Conservation (phyloP, 2,329 filamentous ascomycete genomes). For the Chaetomiaceae sp. region DNA sequence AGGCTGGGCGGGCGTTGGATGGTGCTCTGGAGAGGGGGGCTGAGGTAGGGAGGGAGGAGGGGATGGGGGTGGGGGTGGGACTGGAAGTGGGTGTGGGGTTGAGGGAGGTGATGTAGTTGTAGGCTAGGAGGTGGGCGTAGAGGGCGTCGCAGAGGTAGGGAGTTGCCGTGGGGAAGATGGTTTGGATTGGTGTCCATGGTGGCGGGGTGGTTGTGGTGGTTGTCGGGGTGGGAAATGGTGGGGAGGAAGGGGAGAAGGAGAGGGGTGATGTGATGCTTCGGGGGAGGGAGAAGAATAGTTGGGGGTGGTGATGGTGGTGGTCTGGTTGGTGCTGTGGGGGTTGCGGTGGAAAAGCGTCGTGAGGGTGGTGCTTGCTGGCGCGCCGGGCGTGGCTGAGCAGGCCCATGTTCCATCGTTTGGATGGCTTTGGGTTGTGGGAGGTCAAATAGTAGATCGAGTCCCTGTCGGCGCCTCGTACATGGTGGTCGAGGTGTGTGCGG, state of each 20-base stretch:
- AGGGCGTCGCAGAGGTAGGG: conserved; percentile 55
- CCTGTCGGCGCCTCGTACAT: conserved; percentile 18
- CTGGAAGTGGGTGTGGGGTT: conserved; percentile 24
- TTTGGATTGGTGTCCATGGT: conserved; percentile 35
- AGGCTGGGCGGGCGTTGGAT: no score
- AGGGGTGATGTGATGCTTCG: not conserved
- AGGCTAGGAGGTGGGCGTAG: conserved; percentile 55
- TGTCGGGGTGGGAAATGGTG: not conserved
- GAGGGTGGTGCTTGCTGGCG: conserved; percentile 27
- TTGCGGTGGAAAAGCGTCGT: no score
- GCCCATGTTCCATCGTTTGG: conserved; percentile 21
- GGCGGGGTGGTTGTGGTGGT: not conserved
- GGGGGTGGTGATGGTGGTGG: not conserved
- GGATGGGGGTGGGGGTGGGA: conserved; percentile 18
- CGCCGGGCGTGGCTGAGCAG: conserved; percentile 14
- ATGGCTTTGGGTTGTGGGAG: conserved; percentile 2
- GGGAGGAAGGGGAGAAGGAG: not conserved
- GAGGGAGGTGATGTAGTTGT: conserved; percentile 49
- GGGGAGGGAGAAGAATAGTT: not conserved
- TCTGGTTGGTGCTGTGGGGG: conserved; percentile 17
- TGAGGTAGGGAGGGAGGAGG: conserved; percentile 12
- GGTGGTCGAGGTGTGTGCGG: conserved; percentile 15
- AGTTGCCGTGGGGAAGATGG: conserved; percentile 48
- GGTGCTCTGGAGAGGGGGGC: not conserved
- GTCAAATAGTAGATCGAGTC: conserved; percentile 17